These are phyloP conservation scores for Rauvolfia tetraphylla DNA, from an alignment of 257 asterid genomes.

Conservation along the genomic window DNA sequence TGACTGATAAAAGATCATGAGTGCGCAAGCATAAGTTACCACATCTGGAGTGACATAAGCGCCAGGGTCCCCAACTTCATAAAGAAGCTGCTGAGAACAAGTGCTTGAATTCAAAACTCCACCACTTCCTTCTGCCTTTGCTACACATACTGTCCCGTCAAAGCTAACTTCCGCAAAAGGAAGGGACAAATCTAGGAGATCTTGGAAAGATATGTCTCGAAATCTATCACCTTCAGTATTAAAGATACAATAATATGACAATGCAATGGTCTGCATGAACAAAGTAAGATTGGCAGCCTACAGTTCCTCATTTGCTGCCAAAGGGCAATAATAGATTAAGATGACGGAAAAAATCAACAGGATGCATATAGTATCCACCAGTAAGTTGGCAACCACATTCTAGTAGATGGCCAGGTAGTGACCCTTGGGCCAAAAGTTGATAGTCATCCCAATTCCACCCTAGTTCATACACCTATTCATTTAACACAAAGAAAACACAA, in stretches of 20 bases:
- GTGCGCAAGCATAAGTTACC: slow-evolving; percentile 37
- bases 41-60: slow-evolving; percentile 91
- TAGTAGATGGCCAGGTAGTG: slow-evolving; percentile 89
- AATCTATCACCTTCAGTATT: slow-evolving; percentile 62
- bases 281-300: slow-evolving; percentile 10
- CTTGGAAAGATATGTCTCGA: slow-evolving; percentile 66
- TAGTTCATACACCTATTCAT: slow-evolving; percentile 76
- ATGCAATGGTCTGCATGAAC: slow-evolving; percentile 5
- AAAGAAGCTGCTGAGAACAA: slow-evolving; percentile 94
- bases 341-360: slow-evolving; percentile 47
- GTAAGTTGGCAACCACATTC: slow-evolving; percentile 99
- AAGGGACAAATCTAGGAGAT: slow-evolving; percentile 78
- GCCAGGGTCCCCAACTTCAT: slow-evolving; percentile 95
- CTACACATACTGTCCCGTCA: slow-evolving; percentile 72
- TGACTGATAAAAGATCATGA: background rate
- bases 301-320: slow-evolving; percentile 13
- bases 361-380: slow-evolving; percentile 97
- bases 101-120: slow-evolving; percentile 70
- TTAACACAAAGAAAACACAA: slow-evolving; percentile 16
- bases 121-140: slow-evolving; percentile 75
- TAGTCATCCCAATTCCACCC: slow-evolving; percentile 98
- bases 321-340: background rate
- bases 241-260: slow-evolving; percentile 10
- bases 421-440: slow-evolving; percentile 84
- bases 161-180: slow-evolving; percentile 79